Evolutionary conservation across 352 stramenopile genomes (phyloP), one percentile per base, ranked within the genome.

Genomic region (Globisporangium sylvaticum): DNA sequence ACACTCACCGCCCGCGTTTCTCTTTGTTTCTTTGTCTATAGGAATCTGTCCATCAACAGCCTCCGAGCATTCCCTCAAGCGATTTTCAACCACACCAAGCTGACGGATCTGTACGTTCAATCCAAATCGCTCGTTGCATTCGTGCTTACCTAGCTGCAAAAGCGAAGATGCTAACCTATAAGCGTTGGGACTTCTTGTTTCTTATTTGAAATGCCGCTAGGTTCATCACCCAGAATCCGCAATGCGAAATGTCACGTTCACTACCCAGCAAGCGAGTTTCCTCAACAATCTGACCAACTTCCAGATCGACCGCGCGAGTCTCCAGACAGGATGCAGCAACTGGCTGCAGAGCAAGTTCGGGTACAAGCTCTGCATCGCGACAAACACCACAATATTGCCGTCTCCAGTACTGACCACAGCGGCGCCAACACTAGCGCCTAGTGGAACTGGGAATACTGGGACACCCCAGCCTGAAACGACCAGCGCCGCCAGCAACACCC

Each of bases 21-120:
- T 18, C 34, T 42, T 42, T 15, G 8, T 27, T 29, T 54, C 0
- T 4, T 25, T 18, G 14, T 20, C 32, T 39, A 39, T 12, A 68
- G 63, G 24, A 57, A 48, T 29, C 20, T 68, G 53, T 3, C 20
- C 7, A 10, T 0, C 20, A 68, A 68, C 39, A 24, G 10, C 2
- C 22, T 56, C 9, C 24, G 2, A 31, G 37, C 42, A 27, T 39
- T 63, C 39, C 63, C 63, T 10, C 1, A 4, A 9, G 37, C n/a
- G 37, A 63, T 68, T 31, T 68, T 62, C 37, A 58, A 27, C 12
- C 32, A 62, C 54, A 44, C 53, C 4, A 56, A 58, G 22, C 64
- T 69, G 9, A 27, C 10, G 2, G 12, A 10, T n/a, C 44, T 69
- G 64, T 69, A 52, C 57, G 63, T 27, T 57, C 24, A 3, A 3